phyloP scores from a whole-genome alignment of 2,329 filamentous ascomycete genomes.

The Proliferodiscus dingleyae region DNA sequence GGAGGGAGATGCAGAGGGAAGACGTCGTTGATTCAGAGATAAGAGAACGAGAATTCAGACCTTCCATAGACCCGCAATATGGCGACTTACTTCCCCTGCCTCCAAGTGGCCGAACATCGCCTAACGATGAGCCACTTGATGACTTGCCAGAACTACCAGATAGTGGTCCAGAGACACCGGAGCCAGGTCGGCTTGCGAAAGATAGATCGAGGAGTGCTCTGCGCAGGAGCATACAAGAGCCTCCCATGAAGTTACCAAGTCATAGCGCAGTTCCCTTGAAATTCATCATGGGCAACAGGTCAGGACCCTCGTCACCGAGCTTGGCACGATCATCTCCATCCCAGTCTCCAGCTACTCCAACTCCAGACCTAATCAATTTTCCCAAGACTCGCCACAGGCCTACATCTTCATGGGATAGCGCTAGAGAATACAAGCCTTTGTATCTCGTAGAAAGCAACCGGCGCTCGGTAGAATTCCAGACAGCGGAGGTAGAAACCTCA shows the following conservation, averaged over 20 bases:
- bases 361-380: conserved; percentile 28
- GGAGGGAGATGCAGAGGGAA: conserved; percentile 15
- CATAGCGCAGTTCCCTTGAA: conserved; percentile 52
- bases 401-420: conserved; percentile 57
- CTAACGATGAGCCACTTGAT: conserved; percentile 32
- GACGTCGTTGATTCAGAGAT: conserved; percentile 54
- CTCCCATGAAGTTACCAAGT: conserved; percentile 34
- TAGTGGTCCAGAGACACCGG: conserved; percentile 47
- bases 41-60: conserved; percentile 52
- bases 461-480: conserved; percentile 17
- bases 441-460: conserved; percentile 64
- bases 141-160: conserved; percentile 53
- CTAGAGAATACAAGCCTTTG: conserved; percentile 71
- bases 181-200: conserved; percentile 23
- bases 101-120: conserved; percentile 52
- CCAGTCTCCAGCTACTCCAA: conserved; percentile 32
- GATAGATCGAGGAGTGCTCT: conserved; percentile 19
- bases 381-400: conserved; percentile 43
- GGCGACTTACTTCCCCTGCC: conserved; percentile 61
- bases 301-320: conserved; percentile 40
- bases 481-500: conserved; percentile 33
- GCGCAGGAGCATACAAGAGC: conserved; percentile 25
- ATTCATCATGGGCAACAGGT: conserved; percentile 42
- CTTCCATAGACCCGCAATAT: conserved; percentile 62
- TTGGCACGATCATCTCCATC: conserved; percentile 37